A percentile compares a stretch with the other conserved stretches of the same genome.
Conservation (phyloP, 176 grass and related monocot genomes). For the Lolium multiflorum region DNA sequence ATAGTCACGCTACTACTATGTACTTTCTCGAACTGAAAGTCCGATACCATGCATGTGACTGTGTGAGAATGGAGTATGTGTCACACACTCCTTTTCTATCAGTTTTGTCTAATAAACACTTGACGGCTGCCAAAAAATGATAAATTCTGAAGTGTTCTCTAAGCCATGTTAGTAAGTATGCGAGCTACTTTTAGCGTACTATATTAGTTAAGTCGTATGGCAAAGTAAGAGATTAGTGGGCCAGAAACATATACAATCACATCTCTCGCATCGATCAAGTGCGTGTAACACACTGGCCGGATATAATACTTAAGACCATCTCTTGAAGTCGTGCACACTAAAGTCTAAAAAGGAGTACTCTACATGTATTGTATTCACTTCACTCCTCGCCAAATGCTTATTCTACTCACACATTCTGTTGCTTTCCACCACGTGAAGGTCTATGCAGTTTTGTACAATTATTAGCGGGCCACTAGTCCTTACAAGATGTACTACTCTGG, state of each 20-base stretch:
- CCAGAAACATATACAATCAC: neutral
- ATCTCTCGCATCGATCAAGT: neutral
- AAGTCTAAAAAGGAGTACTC: neutral
- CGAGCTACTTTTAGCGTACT: neutral
- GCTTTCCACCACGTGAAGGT: conserved; percentile 4
- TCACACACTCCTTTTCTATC: neutral
- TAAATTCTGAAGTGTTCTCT: neutral
- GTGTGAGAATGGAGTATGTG: neutral
- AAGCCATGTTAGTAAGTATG: neutral
- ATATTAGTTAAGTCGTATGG: neutral
- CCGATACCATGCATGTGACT: neutral
- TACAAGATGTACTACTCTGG: neutral
- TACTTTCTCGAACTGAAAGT: neutral
- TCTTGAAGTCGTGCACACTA: neutral
- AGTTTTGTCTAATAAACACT: neutral
- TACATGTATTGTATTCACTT: neutral
- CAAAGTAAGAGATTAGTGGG: neutral
- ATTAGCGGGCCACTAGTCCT: too few relatives aligned
- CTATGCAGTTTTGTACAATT: neutral
- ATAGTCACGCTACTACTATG: too few relatives aligned
- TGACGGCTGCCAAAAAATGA: neutral
- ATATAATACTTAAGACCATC: neutral
- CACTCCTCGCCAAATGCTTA: too few relatives aligned
- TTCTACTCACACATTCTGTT: neutral
- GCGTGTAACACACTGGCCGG: neutral